Evolutionary conservation across 225 moss, liverwort and hornwort species (phyloP), one percentile per base, ranked within the genome.

Genomic region (Takakia lepidozioides): DNA sequence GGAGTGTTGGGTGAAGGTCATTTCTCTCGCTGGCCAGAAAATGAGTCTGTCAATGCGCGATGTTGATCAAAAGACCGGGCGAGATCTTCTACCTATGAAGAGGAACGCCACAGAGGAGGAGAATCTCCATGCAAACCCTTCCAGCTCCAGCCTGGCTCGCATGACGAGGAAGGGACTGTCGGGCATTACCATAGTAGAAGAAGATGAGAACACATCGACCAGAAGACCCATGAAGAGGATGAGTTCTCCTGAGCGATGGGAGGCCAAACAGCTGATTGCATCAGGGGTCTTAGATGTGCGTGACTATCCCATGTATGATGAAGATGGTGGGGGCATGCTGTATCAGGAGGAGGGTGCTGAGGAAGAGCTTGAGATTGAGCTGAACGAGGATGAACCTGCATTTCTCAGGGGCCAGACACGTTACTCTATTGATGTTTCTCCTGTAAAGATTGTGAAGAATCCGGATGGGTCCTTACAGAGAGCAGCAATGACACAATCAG

Each of bases 261-360:
- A 54, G 54, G 54, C 25, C 19, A 13, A 54, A 13, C 4, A 39
- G 13, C 15, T 39, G 10, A 41, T 25, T 39, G 25, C 54, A 15
- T 55, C 25, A n/a, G 54, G 19, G 13, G 54, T 55, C 13, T 15
- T 55, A 11, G 25, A 21, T 42, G 54, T 55, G 23, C 5, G 25
- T 38, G 41, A 42, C 19, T 27, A 40, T 20, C 54, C 54, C 20
- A 42, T 55, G 54, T 55, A 5, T 39, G 39, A 55, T 19, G 21
- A 39, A 10, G 53, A 54, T 38, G 15, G 51, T 10, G 27, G 51
- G 8, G 51, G 51, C 7, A 29, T 51, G 34, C 28, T 51, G 15
- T 51, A 51, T 51, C 51, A 51, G 30, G 51, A 54, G 2, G 53
- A 54, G 18, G 53, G 21, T 40, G 54, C 18, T 9, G 54, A 54